Base-by-base conservation (phyloP, 1,139 yeast genomes). In the Scheffersomyces illinoinensis region DNA sequence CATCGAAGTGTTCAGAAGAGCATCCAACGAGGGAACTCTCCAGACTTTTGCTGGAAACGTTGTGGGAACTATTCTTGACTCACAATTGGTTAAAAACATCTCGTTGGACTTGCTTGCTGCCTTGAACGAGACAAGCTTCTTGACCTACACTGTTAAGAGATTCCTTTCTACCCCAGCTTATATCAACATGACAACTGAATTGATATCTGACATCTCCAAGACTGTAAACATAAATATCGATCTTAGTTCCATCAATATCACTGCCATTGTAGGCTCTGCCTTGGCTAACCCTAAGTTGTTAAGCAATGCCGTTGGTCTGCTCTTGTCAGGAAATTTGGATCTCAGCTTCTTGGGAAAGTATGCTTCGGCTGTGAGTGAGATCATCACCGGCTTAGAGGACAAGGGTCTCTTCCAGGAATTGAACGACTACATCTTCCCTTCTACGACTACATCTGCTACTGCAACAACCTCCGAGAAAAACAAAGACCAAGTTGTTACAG, bases 101-200 rank as follows among this genome's bases (percentile, higher is more conserved):
- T 67, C 78, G 24, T 66, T 64, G 33, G 79, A 73, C 56, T 64
- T 71, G 8, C 66, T 77, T 53, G 68, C 70, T 54, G 80, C 83
- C 4, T 74, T 81, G 59, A 81, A 81, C 67, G 78, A 79, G 60
- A 79, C 84, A 8, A 82, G 80, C 10, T 68, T 81, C 56, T 75
- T 74, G n/a, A 78, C 76, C 23, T 77, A 79, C 64, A 69, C 75
- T 5, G 67, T 77, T 39, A 78, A 81, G 65, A 63, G 75, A 54
- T 71, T 78, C 62, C 62, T 81, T 53, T 73, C 79, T 12, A 70
- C 75, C 59, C 77, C 75, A 54, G 66, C 72, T 5, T 81, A 80
- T 65, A 68, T 76, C 43, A 77, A 78, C 63, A 68, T 79, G 76
- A 77, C 82, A 1, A 79, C 70, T 3, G 64, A 63, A 10, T 68